Base-by-base conservation (phyloP, 192 early-diverging fungal genomes). In the Phlyctochytrium bullatum region DNA sequence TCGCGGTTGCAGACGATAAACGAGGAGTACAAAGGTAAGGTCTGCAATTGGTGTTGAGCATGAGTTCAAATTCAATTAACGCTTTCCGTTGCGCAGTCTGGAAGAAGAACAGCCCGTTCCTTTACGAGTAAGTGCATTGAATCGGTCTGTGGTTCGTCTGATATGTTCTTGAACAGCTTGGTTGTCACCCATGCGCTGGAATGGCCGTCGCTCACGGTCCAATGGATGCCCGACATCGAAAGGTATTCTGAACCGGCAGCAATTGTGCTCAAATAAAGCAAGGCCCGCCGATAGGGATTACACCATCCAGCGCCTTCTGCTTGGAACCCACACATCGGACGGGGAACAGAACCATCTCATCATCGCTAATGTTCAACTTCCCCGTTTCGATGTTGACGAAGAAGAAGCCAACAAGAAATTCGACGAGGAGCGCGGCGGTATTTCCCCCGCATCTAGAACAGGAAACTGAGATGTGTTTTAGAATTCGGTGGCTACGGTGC, bases 81-180 rank as follows among this genome's bases (percentile, higher is more conserved):
- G 12, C n/a, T n/a, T n/a, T n/a, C n/a, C n/a, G n/a, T n/a, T n/a
- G n/a, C n/a, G 30, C 51, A 71, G 69, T 93, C 62, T 99, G 97
- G 97, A 99, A 99, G 75, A 99, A 99, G 84, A 99, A 99, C 81
- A 91, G 91, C 16, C 97, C 97, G 34, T 99, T 99, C 70, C 88
- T 99, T 25, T 99, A 99, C 76, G 97, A 99, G 82, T 84, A 50
- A 10, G 40, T 50, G n/a, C 40, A 10, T n/a, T 10, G 10, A 10
- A n/a, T n/a, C n/a, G n/a, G n/a, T n/a, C n/a, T n/a, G n/a, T n/a
- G n/a, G n/a, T n/a, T n/a, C n/a, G n/a, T n/a, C n/a, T n/a, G n/a
- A n/a, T n/a, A n/a, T n/a, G n/a, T n/a, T n/a, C n/a, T n/a, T 10
- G 51, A 35, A 62, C 65, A 83, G 82, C 79, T 86, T 94, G 34